phyloP scores from a whole-genome alignment of 148 eudicot genomes.

The Amaranthus palmeri region DNA sequence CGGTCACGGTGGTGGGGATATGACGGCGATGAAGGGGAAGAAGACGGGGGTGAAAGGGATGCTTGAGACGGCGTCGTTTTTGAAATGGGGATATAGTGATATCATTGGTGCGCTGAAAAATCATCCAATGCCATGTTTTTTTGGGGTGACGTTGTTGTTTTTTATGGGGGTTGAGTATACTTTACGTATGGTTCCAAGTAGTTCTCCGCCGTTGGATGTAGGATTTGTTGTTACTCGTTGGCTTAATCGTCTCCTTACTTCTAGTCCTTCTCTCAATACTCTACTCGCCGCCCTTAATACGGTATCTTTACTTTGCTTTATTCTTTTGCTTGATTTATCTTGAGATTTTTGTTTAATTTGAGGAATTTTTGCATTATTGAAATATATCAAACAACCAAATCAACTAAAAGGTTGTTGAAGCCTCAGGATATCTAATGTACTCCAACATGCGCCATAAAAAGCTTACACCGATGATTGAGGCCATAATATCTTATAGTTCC shows the following conservation, averaged over 20 bases:
- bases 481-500: too few species aligned
- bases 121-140: constrained; percentile 63
- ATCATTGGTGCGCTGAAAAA: constrained; percentile 29
- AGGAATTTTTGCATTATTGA: too few species aligned
- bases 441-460: too few species aligned
- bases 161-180: constrained; percentile 97
- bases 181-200: constrained; percentile 65
- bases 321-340: neutral
- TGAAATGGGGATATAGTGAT: constrained; percentile 49
- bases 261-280: constrained; percentile 54
- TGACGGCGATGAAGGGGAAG: constrained; percentile 9
- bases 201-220: constrained; percentile 75
- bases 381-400: too few species aligned
- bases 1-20: neutral
- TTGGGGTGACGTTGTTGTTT: constrained; percentile 48
- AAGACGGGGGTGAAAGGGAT: constrained; percentile 7
- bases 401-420: too few species aligned
- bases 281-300: constrained; percentile 82
- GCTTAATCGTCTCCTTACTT: constrained; percentile 49
- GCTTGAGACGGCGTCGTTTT: constrained; percentile 52
- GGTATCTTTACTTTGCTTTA: constrained; percentile 31
- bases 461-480: too few species aligned
- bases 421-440: too few species aligned
- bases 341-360: neutral
- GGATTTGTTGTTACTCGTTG: constrained; percentile 57